Conservation (phyloP, 495 filamentous ascomycete genomes). For the Trypethelium eluteriae region DNA sequence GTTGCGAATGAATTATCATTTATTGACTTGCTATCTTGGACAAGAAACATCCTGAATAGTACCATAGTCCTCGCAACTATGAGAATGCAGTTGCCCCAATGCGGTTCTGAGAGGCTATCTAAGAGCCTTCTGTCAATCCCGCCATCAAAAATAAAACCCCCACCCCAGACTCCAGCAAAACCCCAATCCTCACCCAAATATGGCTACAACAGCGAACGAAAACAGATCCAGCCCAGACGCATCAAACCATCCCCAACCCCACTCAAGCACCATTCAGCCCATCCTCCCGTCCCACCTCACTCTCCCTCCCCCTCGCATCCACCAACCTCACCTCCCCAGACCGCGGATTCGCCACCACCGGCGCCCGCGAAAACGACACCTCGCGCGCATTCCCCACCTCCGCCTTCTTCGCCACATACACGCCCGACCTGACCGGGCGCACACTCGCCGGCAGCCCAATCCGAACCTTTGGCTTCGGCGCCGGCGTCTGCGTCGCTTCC, state of each 20-base stretch:
- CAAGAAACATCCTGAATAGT: too few species aligned
- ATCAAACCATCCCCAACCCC: not conserved
- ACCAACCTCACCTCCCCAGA: not conserved
- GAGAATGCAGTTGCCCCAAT: too few species aligned
- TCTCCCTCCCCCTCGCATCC: not conserved
- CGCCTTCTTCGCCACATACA: not conserved
- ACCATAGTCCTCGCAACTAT: too few species aligned
- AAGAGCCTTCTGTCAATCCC: too few species aligned
- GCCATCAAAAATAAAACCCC: too few species aligned
- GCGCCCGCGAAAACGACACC: not conserved
- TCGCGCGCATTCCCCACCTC: conserved; percentile 3
- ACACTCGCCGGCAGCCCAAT: conserved; percentile 1
- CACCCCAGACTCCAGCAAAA: not conserved
- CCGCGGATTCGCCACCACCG: not conserved
- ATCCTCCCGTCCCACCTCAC: not conserved
- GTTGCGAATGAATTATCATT: too few species aligned
- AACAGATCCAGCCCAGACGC: not conserved
- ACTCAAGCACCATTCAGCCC: not conserved
- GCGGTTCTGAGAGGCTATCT: too few species aligned
- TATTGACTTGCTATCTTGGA: too few species aligned
- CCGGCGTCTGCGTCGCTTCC: not conserved
- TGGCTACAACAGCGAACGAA: not conserved
- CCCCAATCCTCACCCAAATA: not conserved
- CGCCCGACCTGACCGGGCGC: conserved; percentile 3
- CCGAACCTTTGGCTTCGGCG: not conserved